These are phyloP conservation scores for Clarireedia homoeocarpa DNA, from an alignment of 2,329 filamentous ascomycete species.

Conservation along the genomic window DNA sequence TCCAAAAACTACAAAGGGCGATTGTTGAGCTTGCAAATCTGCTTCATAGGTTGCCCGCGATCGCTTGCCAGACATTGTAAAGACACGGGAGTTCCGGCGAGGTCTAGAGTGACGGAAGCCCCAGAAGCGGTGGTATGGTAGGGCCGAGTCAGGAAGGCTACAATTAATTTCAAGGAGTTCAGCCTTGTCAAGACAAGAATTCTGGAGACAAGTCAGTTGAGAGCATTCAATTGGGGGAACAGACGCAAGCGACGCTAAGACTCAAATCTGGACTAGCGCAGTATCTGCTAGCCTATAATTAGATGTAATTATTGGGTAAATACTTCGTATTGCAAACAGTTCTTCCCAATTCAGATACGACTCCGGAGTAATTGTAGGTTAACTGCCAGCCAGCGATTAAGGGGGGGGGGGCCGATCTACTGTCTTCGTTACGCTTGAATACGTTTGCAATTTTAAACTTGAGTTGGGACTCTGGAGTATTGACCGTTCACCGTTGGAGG, in stretches of 20 bases:
- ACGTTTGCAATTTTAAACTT: too few species aligned
- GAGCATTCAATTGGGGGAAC: background rate
- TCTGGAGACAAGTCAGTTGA: background rate
- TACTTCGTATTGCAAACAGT: too few species aligned
- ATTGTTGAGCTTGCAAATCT: slow-evolving; percentile 57
- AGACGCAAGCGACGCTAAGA: background rate
- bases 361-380: too few species aligned
- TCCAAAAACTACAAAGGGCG: slow-evolving; percentile 73
- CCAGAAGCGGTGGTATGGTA: background rate
- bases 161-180: background rate
- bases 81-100: slow-evolving; percentile 14
- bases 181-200: background rate
- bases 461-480: too few species aligned
- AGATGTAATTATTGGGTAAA: too few species aligned
- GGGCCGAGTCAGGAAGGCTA: too few species aligned
- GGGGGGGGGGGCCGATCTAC: too few species aligned
- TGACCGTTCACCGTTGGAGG: too few species aligned
- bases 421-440: too few species aligned
- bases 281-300: too few species aligned
- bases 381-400: too few species aligned
- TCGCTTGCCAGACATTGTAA: slow-evolving; percentile 68
- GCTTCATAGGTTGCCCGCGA: slow-evolving; percentile 71
- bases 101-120: background rate
- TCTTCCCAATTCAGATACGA: too few species aligned
- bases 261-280: background rate